phyloP scores from a whole-genome alignment of 1,284 basidiomycete genomes.

The Boletus smithii region DNA sequence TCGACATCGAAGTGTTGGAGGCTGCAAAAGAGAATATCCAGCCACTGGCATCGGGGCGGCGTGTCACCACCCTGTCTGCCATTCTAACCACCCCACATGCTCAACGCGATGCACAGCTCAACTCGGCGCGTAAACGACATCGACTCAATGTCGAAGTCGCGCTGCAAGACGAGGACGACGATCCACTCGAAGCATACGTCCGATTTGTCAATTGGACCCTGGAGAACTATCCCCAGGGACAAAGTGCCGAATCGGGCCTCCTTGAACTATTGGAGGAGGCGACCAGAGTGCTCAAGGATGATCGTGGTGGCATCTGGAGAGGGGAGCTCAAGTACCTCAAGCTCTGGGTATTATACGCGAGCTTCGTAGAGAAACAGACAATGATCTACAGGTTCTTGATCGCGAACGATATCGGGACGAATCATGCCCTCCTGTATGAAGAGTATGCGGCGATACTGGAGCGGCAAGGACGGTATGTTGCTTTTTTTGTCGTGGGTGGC shows the following conservation, averaged over 20 bases:
- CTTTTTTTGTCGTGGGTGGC: background rate
- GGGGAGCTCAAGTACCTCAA: conserved; percentile 85
- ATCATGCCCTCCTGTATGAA: conserved; percentile 82
- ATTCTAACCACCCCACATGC: conserved; percentile 71
- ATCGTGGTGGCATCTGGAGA: conserved; percentile 60
- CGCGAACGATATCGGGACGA: conserved; percentile 86
- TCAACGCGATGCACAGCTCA: conserved; percentile 64
- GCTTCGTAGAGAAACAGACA: conserved; percentile 69
- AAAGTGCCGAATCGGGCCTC: conserved; percentile 70
- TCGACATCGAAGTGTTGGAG: conserved; percentile 77
- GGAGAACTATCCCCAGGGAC: conserved; percentile 64
- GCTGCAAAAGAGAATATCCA: conserved; percentile 82
- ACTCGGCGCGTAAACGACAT: conserved; percentile 57
- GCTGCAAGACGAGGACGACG: conserved; percentile 51
- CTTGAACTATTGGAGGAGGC: conserved; percentile 81
- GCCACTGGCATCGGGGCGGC: conserved; percentile 67
- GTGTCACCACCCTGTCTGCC: conserved; percentile 69
- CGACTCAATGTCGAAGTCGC: conserved; percentile 53
- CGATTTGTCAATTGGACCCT: conserved; percentile 69
- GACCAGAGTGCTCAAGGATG: conserved; percentile 70
- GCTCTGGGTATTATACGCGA: conserved; percentile 89
- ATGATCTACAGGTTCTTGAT: conserved; percentile 85
- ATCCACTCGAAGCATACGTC: conserved; percentile 58
- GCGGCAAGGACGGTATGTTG: conserved; percentile 56
- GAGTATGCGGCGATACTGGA: conserved; percentile 86